Evolutionary conservation across 2,329 filamentous ascomycete species (phyloP), one percentile per base, ranked within the genome.

Genomic region (Aspergillus luchuensis): DNA sequence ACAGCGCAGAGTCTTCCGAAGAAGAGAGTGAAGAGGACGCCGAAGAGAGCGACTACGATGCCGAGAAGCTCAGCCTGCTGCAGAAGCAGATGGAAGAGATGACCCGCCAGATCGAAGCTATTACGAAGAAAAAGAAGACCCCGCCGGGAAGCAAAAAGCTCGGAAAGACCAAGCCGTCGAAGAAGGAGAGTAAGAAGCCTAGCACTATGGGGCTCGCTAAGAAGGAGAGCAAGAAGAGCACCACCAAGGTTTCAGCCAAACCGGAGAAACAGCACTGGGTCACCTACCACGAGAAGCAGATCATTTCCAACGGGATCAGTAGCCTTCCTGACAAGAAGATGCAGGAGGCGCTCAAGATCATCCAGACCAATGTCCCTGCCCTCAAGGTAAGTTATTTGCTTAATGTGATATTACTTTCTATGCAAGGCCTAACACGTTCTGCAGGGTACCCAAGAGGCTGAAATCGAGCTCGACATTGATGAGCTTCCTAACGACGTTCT

Each of bases 261-360:
- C 72, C 72, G 0, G 83, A 81, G 62, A 88, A 86, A 69, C 80
- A 83, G n/a, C 84, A 84, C 57, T 85, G 91, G 71, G 87, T 92
- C 48, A 89, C 87, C 7, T 86, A 89, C 61, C 83, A 89, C 3
- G 92, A 99, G 78, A 98, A 98, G 81, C 91, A 95, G 60, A 87
- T 93, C 66, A 96, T 99, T 60, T 94, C 92, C 1, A 89, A 89
- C 60, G 90, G 91, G 13, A 95, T 97, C 65, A 90, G 89, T 69
- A 88, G 89, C 63, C 86, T 98, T 59, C 88, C 92, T 17, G 89
- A 90, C 53, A 82, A 83, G n/a, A 88, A 91, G 66, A 89, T 97
- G 71, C 85, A 89, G 53, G 87, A 87, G 67, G 92, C 94, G 0
- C 91, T 97, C 33, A 87, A 90, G 61, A 93, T 98, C 63, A 98